These are phyloP conservation scores for Penicillium frequentans DNA, from an alignment of 2,329 filamentous ascomycete genomes.

Conservation along the genomic window DNA sequence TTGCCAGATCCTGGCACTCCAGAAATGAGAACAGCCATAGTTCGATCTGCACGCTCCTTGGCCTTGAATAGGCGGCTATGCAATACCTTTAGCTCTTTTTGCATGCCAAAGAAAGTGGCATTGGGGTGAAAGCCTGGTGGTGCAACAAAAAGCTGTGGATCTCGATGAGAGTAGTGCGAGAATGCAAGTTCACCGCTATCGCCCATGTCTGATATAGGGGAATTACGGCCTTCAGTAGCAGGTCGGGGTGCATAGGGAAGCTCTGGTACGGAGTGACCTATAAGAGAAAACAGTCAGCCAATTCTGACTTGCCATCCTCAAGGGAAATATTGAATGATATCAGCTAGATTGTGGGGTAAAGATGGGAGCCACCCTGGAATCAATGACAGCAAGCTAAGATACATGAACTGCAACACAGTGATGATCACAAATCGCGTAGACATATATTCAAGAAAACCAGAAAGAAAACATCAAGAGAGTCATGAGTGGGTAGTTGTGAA, in stretches of 20 bases:
- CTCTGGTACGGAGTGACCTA: constrained; percentile 33
- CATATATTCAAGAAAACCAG: neutral
- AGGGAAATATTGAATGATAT: constrained; percentile 13
- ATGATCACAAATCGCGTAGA: neutral
- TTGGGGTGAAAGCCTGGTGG: constrained; percentile 64
- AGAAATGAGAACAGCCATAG: constrained; percentile 64
- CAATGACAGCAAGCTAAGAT: constrained; percentile 10
- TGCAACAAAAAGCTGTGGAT: constrained; percentile 41
- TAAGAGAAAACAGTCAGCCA: constrained; percentile 34
- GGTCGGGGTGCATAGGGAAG: constrained; percentile 17
- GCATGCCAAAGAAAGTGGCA: constrained; percentile 61
- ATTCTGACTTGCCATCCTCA: constrained; percentile 23
- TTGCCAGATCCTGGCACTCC: constrained; percentile 68
- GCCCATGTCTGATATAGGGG: constrained; percentile 26
- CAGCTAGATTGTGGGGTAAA: constrained; percentile 15
- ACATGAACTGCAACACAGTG: constrained; percentile 7
- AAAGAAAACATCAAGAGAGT: neutral
- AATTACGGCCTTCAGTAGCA: constrained; percentile 24
- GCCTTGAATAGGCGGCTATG: constrained; percentile 61
- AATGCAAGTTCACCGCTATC: constrained; percentile 23
- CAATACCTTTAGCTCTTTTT: constrained; percentile 58
- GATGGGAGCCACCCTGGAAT: constrained; percentile 18
- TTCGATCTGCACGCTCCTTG: constrained; percentile 58
- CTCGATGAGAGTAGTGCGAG: constrained; percentile 23
- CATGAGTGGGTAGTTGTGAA: neutral